A percentile compares a stretch with the other conserved stretches of the same genome.
phyloP scores from a whole-genome alignment of 768 basidiomycete species.

The Lactarius trivialis region DNA sequence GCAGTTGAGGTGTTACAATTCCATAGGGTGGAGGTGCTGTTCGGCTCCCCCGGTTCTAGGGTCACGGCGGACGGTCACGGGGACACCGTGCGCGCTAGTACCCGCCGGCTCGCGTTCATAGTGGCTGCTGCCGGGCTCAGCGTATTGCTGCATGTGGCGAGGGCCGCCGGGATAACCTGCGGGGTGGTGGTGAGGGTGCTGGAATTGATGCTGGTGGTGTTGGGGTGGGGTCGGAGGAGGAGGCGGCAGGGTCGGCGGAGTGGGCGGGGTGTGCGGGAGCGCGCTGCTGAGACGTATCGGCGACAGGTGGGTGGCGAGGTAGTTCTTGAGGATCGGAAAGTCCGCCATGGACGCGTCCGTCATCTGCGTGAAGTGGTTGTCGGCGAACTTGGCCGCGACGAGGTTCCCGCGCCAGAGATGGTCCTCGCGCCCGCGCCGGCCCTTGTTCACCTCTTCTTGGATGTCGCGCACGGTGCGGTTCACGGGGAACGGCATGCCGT shows the following conservation, averaged over 20 bases:
- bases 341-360: constrained; percentile 77
- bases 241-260: neutral
- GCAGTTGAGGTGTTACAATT: neutral
- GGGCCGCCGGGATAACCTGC: neutral
- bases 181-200: neutral
- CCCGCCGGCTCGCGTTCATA: constrained; percentile 9
- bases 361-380: constrained; percentile 44
- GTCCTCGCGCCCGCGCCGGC: constrained; percentile 47
- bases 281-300: constrained; percentile 36
- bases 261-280: constrained; percentile 20
- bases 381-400: constrained; percentile 62
- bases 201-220: neutral
- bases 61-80: neutral
- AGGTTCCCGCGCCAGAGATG: constrained; percentile 77
- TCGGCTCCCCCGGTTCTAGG: neutral
- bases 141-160: constrained; percentile 7
- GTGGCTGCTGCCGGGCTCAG: neutral
- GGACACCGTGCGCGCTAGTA: neutral
- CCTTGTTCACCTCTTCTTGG: constrained; percentile 40
- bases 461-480: constrained; percentile 74
- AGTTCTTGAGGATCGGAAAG: constrained; percentile 77
- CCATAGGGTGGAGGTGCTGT: neutral
- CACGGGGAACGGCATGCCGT: constrained; percentile 75
- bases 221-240: neutral
- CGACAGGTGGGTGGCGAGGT: constrained; percentile 59